A percentile compares a stretch with the other conserved stretches of the same genome.
These are phyloP conservation scores for Claviceps spartinae DNA, from an alignment of 2,329 filamentous ascomycete genomes.

Conservation along the genomic window DNA sequence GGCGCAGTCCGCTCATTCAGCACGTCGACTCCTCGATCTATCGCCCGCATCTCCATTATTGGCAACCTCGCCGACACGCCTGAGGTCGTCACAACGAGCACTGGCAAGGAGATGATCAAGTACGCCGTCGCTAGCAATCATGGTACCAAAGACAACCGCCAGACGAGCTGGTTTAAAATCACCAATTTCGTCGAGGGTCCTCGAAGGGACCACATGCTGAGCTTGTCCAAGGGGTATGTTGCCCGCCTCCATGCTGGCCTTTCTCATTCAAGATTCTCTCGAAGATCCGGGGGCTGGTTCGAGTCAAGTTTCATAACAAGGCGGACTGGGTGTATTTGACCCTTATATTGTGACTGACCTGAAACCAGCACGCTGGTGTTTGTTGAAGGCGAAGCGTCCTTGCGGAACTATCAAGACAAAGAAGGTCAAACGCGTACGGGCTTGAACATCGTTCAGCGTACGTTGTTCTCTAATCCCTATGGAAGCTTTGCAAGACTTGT, in stretches of 20 bases:
- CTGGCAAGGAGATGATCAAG: slow-evolving; percentile 59
- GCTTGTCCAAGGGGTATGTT: slow-evolving; percentile 73
- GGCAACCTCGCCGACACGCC: slow-evolving; percentile 73
- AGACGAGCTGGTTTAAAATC: slow-evolving; percentile 77
- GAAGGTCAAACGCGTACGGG: slow-evolving; percentile 53
- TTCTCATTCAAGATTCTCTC: neutral
- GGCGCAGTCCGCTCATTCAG: slow-evolving; percentile 57
- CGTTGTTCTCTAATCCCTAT: slow-evolving; percentile 20
- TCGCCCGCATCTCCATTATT: slow-evolving; percentile 75
- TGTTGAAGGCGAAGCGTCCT: slow-evolving; percentile 68
- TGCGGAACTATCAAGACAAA: slow-evolving; percentile 51
- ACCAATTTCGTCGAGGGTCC: slow-evolving; percentile 59
- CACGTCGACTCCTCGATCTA: slow-evolving; percentile 46
- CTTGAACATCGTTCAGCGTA: slow-evolving; percentile 71
- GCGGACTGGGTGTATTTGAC: neutral
- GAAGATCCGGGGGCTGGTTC: neutral
- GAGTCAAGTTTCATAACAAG: neutral
- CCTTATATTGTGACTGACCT: slow-evolving; percentile 6
- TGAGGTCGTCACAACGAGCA: slow-evolving; percentile 57
- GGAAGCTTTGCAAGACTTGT: neutral
- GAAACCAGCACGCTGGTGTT: slow-evolving; percentile 56
- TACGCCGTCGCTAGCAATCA: slow-evolving; percentile 61
- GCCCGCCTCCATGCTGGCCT: neutral
- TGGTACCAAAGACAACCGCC: slow-evolving; percentile 55
- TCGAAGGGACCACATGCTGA: slow-evolving; percentile 57